Evolutionary conservation across 2,329 filamentous ascomycete genomes (phyloP).

Genomic region (Botrytis paeoniae): DNA sequence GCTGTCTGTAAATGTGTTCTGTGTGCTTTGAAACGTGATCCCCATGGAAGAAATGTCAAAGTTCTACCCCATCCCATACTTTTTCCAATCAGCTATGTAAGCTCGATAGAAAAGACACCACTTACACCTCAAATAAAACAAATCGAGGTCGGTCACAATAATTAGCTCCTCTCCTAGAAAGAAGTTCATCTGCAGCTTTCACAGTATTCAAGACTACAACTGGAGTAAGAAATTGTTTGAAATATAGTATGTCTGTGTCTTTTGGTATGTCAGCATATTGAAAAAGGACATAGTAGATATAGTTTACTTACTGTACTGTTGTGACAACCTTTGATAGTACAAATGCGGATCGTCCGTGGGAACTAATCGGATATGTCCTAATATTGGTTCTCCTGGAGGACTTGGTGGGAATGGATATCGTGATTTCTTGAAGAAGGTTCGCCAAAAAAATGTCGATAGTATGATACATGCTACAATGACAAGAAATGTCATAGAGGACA

Average conservation of each 20-base stretch:
- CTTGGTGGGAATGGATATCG: constrained; percentile 30
- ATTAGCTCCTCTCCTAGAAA: constrained; percentile 46
- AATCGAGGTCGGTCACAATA: constrained; percentile 48
- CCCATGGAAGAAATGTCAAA: constrained; percentile 46
- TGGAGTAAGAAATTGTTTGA: constrained; percentile 33
- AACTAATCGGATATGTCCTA: constrained; percentile 32
- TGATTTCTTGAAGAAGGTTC: neutral
- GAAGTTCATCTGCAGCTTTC: constrained; percentile 43
- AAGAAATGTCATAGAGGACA: neutral
- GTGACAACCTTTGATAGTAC: constrained; percentile 30
- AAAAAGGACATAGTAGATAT: neutral
- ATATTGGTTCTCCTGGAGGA: constrained; percentile 29
- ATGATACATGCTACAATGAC: neutral
- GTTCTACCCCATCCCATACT: constrained; percentile 45
- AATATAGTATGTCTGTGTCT: constrained; percentile 29
- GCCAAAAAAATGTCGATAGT: neutral
- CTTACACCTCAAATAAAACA: constrained; percentile 34
- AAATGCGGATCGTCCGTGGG: constrained; percentile 27
- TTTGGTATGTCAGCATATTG: neutral
- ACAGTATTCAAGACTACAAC: constrained; percentile 47
- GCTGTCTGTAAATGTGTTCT: constrained; percentile 45
- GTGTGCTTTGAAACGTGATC: constrained; percentile 44
- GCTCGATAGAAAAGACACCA: neutral
- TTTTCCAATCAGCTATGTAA: neutral
- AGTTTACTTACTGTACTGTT: constrained; percentile 27